Base-by-base conservation (phyloP, 192 early-diverging fungal species). In the Podila verticillata region DNA sequence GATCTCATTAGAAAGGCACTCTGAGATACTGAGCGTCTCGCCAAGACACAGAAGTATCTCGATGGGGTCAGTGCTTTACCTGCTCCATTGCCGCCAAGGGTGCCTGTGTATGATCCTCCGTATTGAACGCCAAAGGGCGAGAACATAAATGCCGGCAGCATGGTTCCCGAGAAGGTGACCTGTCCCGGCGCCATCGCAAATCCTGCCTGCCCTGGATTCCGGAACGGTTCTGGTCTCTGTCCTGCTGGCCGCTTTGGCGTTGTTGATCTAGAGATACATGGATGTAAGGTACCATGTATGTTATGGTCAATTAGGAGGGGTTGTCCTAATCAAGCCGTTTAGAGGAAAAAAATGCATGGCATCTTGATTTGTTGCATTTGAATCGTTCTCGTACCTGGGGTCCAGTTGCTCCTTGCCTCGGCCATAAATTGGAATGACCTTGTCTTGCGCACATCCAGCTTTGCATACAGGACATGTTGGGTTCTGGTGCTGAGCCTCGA, bases 401-500 rank as follows among this genome's bases (percentile, higher is more conserved):
- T 95, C 94, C 65, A 89, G 88, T 57, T 89, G 88, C 67, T 94
- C 91, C 69, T 88, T 89, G 31, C 94, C 94, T 34, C 94, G 89
- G 26, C 93, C 93, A 67, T 95, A 95, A 34, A 95, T 87, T 0
- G 94, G 94, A 66, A 95, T 94, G 26, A 95, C 92, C 69, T 95
- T 94, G 47, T 94, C 92, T 68, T 91, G 90, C 24, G 91, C 92
- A 80, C 93, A 94, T 39, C 94, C 94, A 2, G 93, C 94, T 77
- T 95, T 95, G 67, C 94, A 95, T 19, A 95, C 93, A 7, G 94
- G 94, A 58, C 94, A 95, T 1, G 91, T 90, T 29, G 92, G 92
- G 66, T 92, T 93, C 30, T 84, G 87, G 10, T 84, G 82, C 65
- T 89, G 88, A 32, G 88, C 82, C 58, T 93, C 90, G 19, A 95